Conservation (phyloP, 495 filamentous ascomycete species). For the Talaromyces borbonicus region DNA sequence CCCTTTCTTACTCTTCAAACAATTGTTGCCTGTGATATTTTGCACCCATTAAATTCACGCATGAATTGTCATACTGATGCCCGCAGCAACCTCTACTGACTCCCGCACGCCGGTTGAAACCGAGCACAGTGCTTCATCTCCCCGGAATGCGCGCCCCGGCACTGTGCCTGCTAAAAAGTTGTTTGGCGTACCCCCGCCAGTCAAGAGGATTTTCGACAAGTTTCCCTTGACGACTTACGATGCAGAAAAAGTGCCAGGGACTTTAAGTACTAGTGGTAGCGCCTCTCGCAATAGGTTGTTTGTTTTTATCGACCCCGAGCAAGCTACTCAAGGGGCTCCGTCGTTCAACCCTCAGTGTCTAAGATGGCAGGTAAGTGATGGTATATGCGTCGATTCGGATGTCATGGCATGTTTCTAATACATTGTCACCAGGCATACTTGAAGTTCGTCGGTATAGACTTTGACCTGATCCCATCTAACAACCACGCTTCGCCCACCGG, state of each 20-base stretch:
- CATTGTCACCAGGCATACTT: conserved; percentile 59
- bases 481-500: conserved; percentile 92
- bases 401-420: background rate
- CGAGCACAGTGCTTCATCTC: conserved; percentile 10
- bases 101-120: background rate
- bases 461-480: conserved; percentile 60
- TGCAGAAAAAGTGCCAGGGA: conserved; percentile 64
- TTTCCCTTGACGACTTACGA: conserved; percentile 74
- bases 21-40: too few relatives aligned
- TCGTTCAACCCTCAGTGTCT: conserved; percentile 91
- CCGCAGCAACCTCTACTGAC: conserved; percentile 17
- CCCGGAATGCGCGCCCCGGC: conserved; percentile 3
- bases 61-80: conserved; percentile 18
- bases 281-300: conserved; percentile 55
- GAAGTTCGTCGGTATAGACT: conserved; percentile 62
- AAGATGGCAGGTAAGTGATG: conserved; percentile 77
- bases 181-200: conserved; percentile 62
- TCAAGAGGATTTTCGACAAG: conserved; percentile 73
- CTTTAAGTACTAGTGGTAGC: conserved; percentile 32
- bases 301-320: conserved; percentile 61
- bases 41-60: too few relatives aligned
- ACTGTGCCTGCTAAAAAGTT: conserved; percentile 17
- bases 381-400: too few relatives aligned
- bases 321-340: conserved; percentile 51
- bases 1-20: too few relatives aligned